Evolutionary conservation across 1,284 basidiomycete genomes (phyloP).

Genomic region (Fomes fomentarius): DNA sequence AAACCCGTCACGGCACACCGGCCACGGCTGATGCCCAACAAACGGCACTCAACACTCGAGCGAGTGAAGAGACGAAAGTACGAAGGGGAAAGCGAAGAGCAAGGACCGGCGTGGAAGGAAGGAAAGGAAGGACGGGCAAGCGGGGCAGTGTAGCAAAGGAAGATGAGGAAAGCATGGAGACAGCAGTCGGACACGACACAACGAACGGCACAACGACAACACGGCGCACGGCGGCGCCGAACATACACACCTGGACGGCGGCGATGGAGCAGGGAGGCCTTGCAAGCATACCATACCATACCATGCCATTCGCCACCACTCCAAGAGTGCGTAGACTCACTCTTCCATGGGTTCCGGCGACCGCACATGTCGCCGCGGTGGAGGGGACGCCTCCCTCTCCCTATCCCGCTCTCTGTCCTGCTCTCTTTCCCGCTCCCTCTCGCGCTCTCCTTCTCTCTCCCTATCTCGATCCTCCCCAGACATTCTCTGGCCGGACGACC

Average conservation of each 20-base stretch:
- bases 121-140: not conserved
- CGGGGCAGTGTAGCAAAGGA: not conserved
- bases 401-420: conserved; percentile 13
- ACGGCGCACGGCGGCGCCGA: too few relatives aligned
- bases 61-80: not conserved
- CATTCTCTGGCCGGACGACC: conserved; percentile 14
- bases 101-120: not conserved
- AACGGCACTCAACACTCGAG: too few relatives aligned
- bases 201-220: not conserved
- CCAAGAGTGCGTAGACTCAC: too few relatives aligned
- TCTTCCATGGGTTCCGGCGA: conserved; percentile 27
- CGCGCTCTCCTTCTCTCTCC: conserved; percentile 6
- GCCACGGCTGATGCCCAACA: conserved; percentile 8
- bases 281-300: not conserved
- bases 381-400: conserved; percentile 17
- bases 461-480: conserved; percentile 13
- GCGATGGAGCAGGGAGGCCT: not conserved
- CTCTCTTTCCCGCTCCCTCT: conserved; percentile 8
- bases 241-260: not conserved
- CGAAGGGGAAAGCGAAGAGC: too few relatives aligned
- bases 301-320: not conserved
- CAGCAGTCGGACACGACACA: conserved; percentile 1
- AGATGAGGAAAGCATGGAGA: not conserved
- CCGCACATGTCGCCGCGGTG: conserved; percentile 19
- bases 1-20: conserved; percentile 2